Evolutionary conservation across 2,329 filamentous ascomycete species (phyloP), one percentile per base, ranked within the genome.

Genomic region (Phialophora macrospora): DNA sequence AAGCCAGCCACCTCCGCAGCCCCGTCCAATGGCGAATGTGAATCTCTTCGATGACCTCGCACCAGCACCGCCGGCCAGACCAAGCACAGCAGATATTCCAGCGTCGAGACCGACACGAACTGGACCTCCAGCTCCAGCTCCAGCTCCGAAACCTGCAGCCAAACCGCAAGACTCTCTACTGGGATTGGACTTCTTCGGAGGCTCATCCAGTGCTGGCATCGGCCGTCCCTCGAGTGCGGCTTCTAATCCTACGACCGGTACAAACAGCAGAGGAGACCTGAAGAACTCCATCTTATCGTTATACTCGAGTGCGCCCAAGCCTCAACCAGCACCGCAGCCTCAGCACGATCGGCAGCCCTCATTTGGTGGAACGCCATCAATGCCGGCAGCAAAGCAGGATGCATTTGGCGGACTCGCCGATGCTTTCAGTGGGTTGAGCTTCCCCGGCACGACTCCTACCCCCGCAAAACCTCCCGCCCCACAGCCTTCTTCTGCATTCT

Each of bases 221-320:
- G 81, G 80, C 60, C 86, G 93, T 60, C 91, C 93, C n/a, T 87
- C 91, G 5, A 97, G 92, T 79, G 92, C 92, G 22, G 86, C 89
- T 4, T 87, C 89, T 20, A 85, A 88, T 12, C 80, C 85, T 54
- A 74, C 75, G 28, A 76, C 84, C 2, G 82, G 82, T 20, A 84
- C 85, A 12, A 88, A 91, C 72, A 96, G 93, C 54, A 85, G 95
- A 68, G 93, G 94, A 2, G 95, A 99, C 75, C 82, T 99, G 66
- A 99, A 99, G 80, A 94, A 97, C 78, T 98, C 94, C 2, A 99
- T 99, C 67, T 81, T 99, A 56, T 99, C 95, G 7, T 85, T 99
- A 17, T 99, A 99, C 76, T 92, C 93, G 11, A 90, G 92, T 7
- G 87, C 87, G 4, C 90, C 93, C 1, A 90, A 92, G 74, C 88